Evolutionary conservation across 164 flowering plant genomes (phyloP).

Genomic region (Houttuynia cordata): DNA sequence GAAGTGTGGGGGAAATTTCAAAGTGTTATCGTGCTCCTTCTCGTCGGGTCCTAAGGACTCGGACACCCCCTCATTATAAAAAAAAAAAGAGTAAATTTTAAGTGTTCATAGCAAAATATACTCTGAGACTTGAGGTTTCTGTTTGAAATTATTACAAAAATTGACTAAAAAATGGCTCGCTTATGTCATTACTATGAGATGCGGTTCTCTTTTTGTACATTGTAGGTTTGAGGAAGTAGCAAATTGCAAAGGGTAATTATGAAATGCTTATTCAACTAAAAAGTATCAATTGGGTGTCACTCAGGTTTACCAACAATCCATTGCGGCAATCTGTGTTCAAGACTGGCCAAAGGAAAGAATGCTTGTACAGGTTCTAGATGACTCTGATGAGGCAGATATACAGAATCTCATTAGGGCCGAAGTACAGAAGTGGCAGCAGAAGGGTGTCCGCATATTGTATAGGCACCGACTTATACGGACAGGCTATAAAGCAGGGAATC

Average conservation of each 20-base stretch:
- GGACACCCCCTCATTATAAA: too few relatives aligned
- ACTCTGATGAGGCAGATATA: constrained; percentile 71
- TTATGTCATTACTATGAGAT: background rate
- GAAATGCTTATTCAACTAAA: background rate
- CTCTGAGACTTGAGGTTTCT: too few relatives aligned
- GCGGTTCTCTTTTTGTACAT: background rate
- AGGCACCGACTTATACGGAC: constrained; percentile 87
- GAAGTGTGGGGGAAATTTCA: too few relatives aligned
- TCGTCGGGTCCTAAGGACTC: too few relatives aligned
- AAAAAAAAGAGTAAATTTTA: too few relatives aligned
- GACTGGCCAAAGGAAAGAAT: constrained; percentile 96
- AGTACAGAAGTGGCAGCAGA: constrained; percentile 87
- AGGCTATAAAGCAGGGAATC: constrained; percentile 97
- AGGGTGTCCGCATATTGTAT: constrained; percentile 73
- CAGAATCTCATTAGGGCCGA: constrained; percentile 79
- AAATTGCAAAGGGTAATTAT: background rate
- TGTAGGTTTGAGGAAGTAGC: background rate
- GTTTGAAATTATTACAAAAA: background rate
- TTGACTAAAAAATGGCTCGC: background rate
- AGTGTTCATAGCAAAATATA: too few relatives aligned
- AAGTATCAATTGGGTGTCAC: constrained; percentile 4
- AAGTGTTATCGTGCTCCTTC: too few relatives aligned
- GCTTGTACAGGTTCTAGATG: constrained; percentile 90
- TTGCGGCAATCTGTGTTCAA: constrained; percentile 70
- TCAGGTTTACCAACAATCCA: constrained; percentile 93